Evolutionary conservation across 495 filamentous ascomycete genomes (phyloP), one percentile per base, ranked within the genome.

Genomic region (Copromyces sp.): DNA sequence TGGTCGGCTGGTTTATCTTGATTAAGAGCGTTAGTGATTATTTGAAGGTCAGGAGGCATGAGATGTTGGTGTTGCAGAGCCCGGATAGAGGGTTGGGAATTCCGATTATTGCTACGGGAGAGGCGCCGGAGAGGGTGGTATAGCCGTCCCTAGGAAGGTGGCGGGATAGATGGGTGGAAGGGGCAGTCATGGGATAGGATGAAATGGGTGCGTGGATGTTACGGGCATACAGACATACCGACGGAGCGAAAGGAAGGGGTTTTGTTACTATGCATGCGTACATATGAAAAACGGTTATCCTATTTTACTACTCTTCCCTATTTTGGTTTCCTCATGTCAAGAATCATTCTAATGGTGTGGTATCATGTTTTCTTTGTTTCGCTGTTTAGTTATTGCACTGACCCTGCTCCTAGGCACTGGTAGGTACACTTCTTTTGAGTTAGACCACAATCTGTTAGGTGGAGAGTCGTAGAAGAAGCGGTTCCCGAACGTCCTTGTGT

Each of bases 1-100:
- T 99, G 81, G 91, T 98, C 16, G 95, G 95, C 3, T 99, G 95
- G 95, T 98, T 98, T 75, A 93, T 99, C 69, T 82, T 99, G 70
- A 98, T 99, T 73, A 87, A 93, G 77, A 88, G 93, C 16, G 90
- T 97, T 68, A 93, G 90, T 78, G 94, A 98, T 77, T 98, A 94
- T 80, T 81, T 98, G 68, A 89, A 89, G 71, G 95, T 93, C 61
- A 86, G 94, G 78, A 88, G 91, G 77, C 96, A 97, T 80, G 95
- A 98, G 83, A 91, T 94, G 78, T 84, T 99, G 61, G 93, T 99
- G 9, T 80, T 98, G 75, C 94, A 97, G 80, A 98, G 94, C 80
- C 95, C 96, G 7, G 95, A 97, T 74, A 87, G 95, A 59, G 95
- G 96, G 12, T 83, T 98, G 59, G 89, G 89, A 8, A 89, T 97